Conservation (phyloP, 2,329 filamentous ascomycete species). For the Thermothelomyces thermophilus region DNA sequence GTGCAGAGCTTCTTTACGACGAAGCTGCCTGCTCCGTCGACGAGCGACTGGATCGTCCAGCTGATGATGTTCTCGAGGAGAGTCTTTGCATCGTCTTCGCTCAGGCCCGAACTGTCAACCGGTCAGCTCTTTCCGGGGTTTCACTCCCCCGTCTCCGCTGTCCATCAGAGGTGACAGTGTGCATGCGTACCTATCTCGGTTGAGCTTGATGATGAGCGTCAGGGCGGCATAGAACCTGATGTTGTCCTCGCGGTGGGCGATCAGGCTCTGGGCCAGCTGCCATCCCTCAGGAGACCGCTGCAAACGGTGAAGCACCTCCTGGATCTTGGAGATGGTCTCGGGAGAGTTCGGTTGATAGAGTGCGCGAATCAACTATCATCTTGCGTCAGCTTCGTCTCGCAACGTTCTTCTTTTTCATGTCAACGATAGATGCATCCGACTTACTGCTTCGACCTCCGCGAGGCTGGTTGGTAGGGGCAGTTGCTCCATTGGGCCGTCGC, state of each 20-base stretch:
- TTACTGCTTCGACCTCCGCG: conserved; percentile 31
- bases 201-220: conserved; percentile 90
- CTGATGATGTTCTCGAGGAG: conserved; percentile 55
- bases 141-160: neutral
- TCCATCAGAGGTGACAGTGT: neutral
- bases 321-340: conserved; percentile 44
- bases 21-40: conserved; percentile 47
- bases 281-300: conserved; percentile 79
- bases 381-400: conserved; percentile 4
- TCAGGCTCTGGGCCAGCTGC: conserved; percentile 72
- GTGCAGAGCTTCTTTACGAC: conserved; percentile 70
- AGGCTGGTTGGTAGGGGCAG: conserved; percentile 30
- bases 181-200: conserved; percentile 66
- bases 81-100: conserved; percentile 50
- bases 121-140: conserved; percentile 12
- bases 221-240: conserved; percentile 88
- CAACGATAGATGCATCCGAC: conserved; percentile 9
- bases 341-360: conserved; percentile 48
- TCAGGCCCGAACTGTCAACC: conserved; percentile 40
- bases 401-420: neutral
- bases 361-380: conserved; percentile 41
- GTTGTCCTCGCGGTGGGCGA: conserved; percentile 62
- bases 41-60: conserved; percentile 54
- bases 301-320: conserved; percentile 69
- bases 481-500: conserved; percentile 24